Evolutionary conservation across 1,139 yeast species (phyloP).

Genomic region (Tardiomyces digboiensis): DNA sequence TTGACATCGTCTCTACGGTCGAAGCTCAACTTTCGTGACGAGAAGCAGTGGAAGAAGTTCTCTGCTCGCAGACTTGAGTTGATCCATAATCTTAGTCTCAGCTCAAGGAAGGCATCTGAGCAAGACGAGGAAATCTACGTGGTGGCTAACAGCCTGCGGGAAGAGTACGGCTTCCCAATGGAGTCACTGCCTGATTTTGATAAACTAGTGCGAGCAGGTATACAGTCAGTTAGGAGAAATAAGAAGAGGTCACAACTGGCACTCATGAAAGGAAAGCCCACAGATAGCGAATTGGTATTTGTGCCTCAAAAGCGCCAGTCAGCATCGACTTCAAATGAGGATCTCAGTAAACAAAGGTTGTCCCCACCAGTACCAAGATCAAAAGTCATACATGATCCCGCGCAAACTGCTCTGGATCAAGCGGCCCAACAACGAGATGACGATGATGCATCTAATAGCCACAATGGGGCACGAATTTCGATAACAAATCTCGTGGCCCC

Average conservation of each 20-base stretch:
- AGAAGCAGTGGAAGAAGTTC: conserved; percentile 77
- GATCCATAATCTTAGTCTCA: conserved; percentile 70
- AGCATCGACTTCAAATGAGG: not conserved
- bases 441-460: too few relatives aligned
- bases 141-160: conserved; percentile 67
- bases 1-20: conserved; percentile 73
- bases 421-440: too few relatives aligned
- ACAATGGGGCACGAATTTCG: too few relatives aligned
- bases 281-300: conserved; percentile 4
- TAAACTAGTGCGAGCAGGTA: conserved; percentile 84
- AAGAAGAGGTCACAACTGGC: conserved; percentile 37
- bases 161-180: conserved; percentile 63
- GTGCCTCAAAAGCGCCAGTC: conserved; percentile 4
- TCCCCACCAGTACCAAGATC: too few relatives aligned
- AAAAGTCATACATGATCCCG: too few relatives aligned
- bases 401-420: too few relatives aligned
- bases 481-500: too few relatives aligned
- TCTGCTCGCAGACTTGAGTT: conserved; percentile 82
- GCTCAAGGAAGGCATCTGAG: conserved; percentile 80
- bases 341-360: too few relatives aligned
- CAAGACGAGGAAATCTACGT: conserved; percentile 73
- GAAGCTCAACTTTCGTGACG: conserved; percentile 69
- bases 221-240: conserved; percentile 68
- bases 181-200: conserved; percentile 65
- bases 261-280: not conserved